These are phyloP conservation scores for Speleostelium caveatum DNA, from an alignment of 78 protist species.

Conservation along the genomic window DNA sequence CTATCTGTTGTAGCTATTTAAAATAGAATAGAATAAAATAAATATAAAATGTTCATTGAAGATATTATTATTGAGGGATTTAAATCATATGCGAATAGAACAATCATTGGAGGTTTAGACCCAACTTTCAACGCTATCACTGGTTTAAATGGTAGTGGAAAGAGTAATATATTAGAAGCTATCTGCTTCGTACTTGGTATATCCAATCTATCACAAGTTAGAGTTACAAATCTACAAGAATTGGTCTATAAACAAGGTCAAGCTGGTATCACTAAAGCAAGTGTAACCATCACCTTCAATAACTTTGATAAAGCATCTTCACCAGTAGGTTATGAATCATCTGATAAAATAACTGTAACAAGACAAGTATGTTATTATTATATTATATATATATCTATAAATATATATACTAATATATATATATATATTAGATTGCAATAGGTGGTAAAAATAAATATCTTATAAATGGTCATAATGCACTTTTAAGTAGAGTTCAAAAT, in stretches of 20 bases:
- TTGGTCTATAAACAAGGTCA: conserved; percentile 99
- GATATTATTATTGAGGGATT: conserved; percentile 99
- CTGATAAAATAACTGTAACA: conserved; percentile 93
- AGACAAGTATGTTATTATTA: conserved; percentile 87
- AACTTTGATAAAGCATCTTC: conserved; percentile 87
- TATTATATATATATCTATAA: neutral
- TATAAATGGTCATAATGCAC: conserved; percentile 92
- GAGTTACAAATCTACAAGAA: conserved; percentile 93
- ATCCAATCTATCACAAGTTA: conserved; percentile 95
- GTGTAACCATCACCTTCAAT: conserved; percentile 98
- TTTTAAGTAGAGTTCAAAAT: conserved; percentile 89
- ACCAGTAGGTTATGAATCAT: conserved; percentile 97
- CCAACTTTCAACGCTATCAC: conserved; percentile 99
- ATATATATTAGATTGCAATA: conserved; percentile 85
- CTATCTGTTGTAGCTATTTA: too few relatives aligned
- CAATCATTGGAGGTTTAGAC: conserved; percentile 94
- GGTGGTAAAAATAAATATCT: conserved; percentile 97
- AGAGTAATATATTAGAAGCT: conserved; percentile 98
- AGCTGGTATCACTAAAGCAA: conserved; percentile 96
- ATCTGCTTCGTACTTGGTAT: conserved; percentile 99
- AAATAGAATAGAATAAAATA: too few relatives aligned
- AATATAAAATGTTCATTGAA: conserved; percentile 92
- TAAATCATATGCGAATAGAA: conserved; percentile 98
- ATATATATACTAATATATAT: neutral
- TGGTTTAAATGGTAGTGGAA: conserved; percentile 98